Evolutionary conservation across 306 rosid genomes (phyloP), one percentile per base, ranked within the genome.

Genomic region (Ceratonia siliqua): DNA sequence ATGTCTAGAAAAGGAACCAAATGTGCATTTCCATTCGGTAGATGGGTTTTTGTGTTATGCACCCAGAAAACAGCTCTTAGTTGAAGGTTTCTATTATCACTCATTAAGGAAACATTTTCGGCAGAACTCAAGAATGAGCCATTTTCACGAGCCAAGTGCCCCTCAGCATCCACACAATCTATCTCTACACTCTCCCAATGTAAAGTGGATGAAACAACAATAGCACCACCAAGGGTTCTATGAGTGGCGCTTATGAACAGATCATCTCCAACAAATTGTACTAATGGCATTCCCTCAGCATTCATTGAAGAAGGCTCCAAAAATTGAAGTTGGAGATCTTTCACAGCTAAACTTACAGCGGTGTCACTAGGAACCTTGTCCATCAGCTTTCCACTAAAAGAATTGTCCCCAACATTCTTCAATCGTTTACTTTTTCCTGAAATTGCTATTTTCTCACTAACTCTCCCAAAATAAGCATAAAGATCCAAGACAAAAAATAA

Each of bases 331-430:
- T 88, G 96, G 76, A 89, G 89, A 78, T 79, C 82, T 68, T 85
- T 89, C 70, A 91, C 86, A 10, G 75, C 73, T 71, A 93, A 82
- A 82, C 87, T 89, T 79, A 88, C 91, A 62, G 96, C 97, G 59
- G 97, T 84, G 83, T 93, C 98, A 71, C 95, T 84, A 72, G 98
- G 98, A 86, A 87, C 93, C 88, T 89, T 91, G 73, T 88, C 97
- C 74, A 88, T 83, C 76, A 93, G 83, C 83, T 79, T 91, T 78
- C 86, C 93, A 9, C 73, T 77, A 49, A 14, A 58, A 27, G 87
- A 75, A 58, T 77, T 70, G 65, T 82, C 74, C 72, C 65, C 35
- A 65, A 6, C 30, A 74, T 41, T 82, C 84, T 86, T 79, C 68
- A 76, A 72, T 74, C 52, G 83, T 50, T 85, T 87, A 80, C 54